phyloP scores from a whole-genome alignment of 2,329 filamentous ascomycete species.

The Venturia carpophila region DNA sequence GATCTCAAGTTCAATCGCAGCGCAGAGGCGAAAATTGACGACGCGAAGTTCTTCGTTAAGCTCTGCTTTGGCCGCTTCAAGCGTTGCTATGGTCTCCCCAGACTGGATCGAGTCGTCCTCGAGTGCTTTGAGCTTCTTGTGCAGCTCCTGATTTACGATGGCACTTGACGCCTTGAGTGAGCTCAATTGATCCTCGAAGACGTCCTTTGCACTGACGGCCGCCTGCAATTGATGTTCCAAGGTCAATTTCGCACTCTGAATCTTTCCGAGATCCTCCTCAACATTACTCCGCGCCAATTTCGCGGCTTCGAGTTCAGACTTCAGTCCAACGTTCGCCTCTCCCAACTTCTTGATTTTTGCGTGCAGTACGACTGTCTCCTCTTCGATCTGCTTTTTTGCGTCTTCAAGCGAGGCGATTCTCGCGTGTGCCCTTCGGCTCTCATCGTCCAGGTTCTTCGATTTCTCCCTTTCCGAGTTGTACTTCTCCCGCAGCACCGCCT shows the following conservation, averaged over 20 bases:
- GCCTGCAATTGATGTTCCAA: conserved; percentile 15
- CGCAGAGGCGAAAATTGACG: conserved; percentile 7
- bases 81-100: background rate
- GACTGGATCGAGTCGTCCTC: background rate
- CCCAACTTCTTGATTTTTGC: conserved; percentile 6
- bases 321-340: background rate
- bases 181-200: conserved; percentile 1
- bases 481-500: conserved; percentile 10
- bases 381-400: conserved; percentile 13
- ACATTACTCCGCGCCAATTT: background rate
- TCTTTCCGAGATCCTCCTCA: conserved; percentile 8
- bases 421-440: conserved; percentile 3
- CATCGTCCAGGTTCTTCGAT: conserved; percentile 9
- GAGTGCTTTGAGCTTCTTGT: background rate
- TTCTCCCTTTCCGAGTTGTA: conserved; percentile 16
- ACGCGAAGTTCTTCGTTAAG: conserved; percentile 5
- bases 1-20: conserved; percentile 11
- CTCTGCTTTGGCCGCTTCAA: background rate
- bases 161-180: background rate
- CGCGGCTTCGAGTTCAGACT: background rate
- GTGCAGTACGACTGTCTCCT: conserved; percentile 3
- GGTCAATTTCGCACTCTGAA: conserved; percentile 7
- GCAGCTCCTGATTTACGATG: conserved; percentile 2
- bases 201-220: background rate
- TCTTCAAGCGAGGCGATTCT: conserved; percentile 8